phyloP scores from a whole-genome alignment of 2,329 filamentous ascomycete species.

The Verticillium zaregamsianum region DNA sequence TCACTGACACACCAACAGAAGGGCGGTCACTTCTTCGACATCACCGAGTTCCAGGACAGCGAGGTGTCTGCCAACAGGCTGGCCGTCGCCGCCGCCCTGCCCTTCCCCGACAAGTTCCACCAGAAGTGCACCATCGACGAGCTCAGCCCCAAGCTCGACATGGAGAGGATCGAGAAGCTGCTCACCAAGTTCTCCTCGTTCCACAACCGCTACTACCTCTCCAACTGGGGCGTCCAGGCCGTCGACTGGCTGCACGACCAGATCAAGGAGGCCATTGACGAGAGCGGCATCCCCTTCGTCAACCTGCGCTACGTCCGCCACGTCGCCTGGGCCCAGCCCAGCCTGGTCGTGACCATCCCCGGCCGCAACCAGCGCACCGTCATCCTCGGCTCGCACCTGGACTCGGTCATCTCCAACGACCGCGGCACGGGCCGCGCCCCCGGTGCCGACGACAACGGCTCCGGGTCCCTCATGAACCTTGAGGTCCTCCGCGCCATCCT shows the following conservation, averaged over 20 bases:
- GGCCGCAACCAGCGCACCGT: slow-evolving; percentile 66
- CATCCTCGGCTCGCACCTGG: slow-evolving; percentile 74
- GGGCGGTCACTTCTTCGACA: slow-evolving; percentile 19
- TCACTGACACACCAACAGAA: slow-evolving; percentile 5
- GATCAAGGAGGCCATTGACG: slow-evolving; percentile 57
- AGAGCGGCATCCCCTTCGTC: slow-evolving; percentile 57
- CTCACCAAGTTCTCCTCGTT: slow-evolving; percentile 58
- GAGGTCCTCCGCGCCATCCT: slow-evolving; percentile 72
- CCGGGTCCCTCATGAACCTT: slow-evolving; percentile 73
- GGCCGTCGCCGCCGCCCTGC: slow-evolving; percentile 8
- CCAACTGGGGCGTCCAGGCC: slow-evolving; percentile 62
- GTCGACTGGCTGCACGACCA: slow-evolving; percentile 69
- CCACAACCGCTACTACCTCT: slow-evolving; percentile 65
- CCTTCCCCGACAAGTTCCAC: slow-evolving; percentile 14
- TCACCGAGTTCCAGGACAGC: slow-evolving; percentile 16
- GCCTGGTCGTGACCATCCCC: slow-evolving; percentile 76
- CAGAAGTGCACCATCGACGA: slow-evolving; percentile 14
- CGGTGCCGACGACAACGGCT: slow-evolving; percentile 73
- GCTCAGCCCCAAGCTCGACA: slow-evolving; percentile 8
- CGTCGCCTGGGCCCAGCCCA: slow-evolving; percentile 65
- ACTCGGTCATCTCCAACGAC: slow-evolving; percentile 74
- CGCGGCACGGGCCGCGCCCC: slow-evolving; percentile 68
- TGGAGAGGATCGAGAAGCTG: slow-evolving; percentile 5
- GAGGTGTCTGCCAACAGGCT: slow-evolving; percentile 4
- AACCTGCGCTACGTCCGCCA: slow-evolving; percentile 64